Evolutionary conservation across 2,329 filamentous ascomycete genomes (phyloP), one percentile per base, ranked within the genome.

Genomic region (Berkeleyomyces rouxiae): DNA sequence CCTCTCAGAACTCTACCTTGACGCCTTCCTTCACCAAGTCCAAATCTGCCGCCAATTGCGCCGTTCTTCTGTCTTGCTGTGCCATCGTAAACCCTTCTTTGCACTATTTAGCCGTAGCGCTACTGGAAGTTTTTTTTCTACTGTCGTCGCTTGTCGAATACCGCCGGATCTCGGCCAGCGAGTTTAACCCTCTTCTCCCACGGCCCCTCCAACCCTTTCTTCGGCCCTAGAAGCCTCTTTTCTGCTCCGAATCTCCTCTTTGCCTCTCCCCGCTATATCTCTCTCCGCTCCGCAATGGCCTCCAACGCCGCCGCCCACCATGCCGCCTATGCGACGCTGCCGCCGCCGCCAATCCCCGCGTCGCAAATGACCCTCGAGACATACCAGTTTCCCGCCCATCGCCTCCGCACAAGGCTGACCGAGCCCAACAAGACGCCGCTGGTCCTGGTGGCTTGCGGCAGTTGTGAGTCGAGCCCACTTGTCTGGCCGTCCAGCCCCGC

Each of bases 381-480:
- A 63, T 87, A 87, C 74, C 73, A 73, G 64, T 87, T 88, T 68
- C 85, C 85, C 7, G 75, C 77, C 31, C 75, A 81, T 67, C 77
- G 84, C 31, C 77, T 88, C 59, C 77, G 78, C 71, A 78, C 76
- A 66, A 75, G 75, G 51, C 42, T 66, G 59, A 78, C 74, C 59
- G 77, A 83, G 66, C 72, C 79, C 39, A 73, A 75, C 65, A 82
- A 80, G 70, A 82, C 77, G 39, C 84, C 85, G 11, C 76, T 88
- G 47, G 82, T 87, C 6, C 79, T 87, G 61, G 83, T 87, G 61
- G 84, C 84, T 58, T 88, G 85, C 69, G 85, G 82, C 59, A 82
- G 79, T 69, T 91, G 72, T 71, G 66, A 66, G 70, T 67, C 33
- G 47, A 7, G 33, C 55, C 46, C n/a, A 4, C 23, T 31, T n/a